Evolutionary conservation across 495 filamentous ascomycete genomes (phyloP).

Genomic region (Podospora pseudocomata): DNA sequence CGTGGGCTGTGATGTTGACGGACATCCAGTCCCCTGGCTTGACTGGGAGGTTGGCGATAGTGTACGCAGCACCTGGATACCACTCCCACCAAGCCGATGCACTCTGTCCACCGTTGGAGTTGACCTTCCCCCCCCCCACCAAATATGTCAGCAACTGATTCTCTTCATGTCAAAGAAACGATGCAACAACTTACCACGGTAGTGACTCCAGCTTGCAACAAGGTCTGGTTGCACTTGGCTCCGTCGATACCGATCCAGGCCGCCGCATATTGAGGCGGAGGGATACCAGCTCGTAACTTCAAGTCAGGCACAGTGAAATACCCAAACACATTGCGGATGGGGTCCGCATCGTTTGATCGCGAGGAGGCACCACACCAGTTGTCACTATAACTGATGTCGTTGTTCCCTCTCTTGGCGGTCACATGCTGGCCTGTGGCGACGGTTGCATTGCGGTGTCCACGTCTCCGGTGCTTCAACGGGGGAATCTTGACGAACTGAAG

Average conservation of each 20-base stretch:
- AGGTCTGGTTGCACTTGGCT: constrained; percentile 23
- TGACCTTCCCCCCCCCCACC: constrained; percentile 15
- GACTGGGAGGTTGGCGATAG: constrained; percentile 47
- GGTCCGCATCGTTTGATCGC: constrained; percentile 18
- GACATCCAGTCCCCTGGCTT: constrained; percentile 54
- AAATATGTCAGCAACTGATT: not conserved
- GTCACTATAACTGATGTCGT: constrained; percentile 26
- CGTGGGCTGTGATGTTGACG: constrained; percentile 46
- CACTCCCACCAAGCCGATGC: constrained; percentile 60
- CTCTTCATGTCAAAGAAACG: not conserved
- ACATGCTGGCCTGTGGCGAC: not conserved
- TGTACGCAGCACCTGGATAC: constrained; percentile 53
- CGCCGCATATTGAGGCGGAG: constrained; percentile 28
- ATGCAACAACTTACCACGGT: constrained; percentile 22
- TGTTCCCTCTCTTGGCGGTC: constrained; percentile 5
- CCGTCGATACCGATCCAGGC: constrained; percentile 35
- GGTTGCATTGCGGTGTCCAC: constrained; percentile 5
- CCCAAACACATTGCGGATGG: constrained; percentile 22
- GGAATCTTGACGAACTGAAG: constrained; percentile 20
- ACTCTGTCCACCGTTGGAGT: constrained; percentile 30
- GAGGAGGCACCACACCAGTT: constrained; percentile 36
- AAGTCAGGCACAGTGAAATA: constrained; percentile 28
- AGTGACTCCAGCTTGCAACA: constrained; percentile 33
- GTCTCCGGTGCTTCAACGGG: constrained; percentile 20
- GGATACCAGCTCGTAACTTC: constrained; percentile 20